Conservation (phyloP, 345 rosid species). For the Trapa bicornis region DNA sequence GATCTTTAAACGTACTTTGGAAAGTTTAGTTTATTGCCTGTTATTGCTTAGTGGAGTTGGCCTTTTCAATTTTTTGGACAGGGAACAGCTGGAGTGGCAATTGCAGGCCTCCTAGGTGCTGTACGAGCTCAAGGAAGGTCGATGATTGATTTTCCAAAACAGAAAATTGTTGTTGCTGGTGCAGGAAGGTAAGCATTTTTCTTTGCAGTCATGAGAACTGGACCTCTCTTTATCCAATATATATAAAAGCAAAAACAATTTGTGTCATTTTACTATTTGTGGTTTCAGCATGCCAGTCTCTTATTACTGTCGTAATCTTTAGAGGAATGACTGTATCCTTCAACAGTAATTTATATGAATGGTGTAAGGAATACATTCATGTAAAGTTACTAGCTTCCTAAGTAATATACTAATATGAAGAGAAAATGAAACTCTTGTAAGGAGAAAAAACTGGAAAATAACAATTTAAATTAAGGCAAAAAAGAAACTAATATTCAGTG, state of each 20-base stretch:
- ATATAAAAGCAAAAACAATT: neutral
- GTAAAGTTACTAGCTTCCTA: neutral
- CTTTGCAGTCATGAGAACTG: neutral
- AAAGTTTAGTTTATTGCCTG: neutral
- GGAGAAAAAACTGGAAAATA: neutral
- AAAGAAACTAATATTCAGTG: neutral
- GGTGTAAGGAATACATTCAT: too few species aligned
- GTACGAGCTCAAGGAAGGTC: constrained; percentile 97
- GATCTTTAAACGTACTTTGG: neutral
- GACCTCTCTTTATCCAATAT: neutral
- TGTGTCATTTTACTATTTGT: neutral
- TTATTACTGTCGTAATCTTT: neutral
- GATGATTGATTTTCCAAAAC: constrained; percentile 95
- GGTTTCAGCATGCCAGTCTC: neutral
- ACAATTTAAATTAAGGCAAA: neutral
- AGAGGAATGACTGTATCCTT: neutral
- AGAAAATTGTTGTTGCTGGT: constrained; percentile 94
- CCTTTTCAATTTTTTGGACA: constrained; percentile 12
- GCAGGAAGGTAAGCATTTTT: constrained; percentile 66
- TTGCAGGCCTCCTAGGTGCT: constrained; percentile 97
- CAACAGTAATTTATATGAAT: too few species aligned
- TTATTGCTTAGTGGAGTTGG: neutral
- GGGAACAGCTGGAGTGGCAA: constrained; percentile 99
- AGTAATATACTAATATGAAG: neutral
- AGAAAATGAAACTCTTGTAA: neutral